phyloP scores from a whole-genome alignment of 139 green algal genomes.

The Penium margaritaceum region DNA sequence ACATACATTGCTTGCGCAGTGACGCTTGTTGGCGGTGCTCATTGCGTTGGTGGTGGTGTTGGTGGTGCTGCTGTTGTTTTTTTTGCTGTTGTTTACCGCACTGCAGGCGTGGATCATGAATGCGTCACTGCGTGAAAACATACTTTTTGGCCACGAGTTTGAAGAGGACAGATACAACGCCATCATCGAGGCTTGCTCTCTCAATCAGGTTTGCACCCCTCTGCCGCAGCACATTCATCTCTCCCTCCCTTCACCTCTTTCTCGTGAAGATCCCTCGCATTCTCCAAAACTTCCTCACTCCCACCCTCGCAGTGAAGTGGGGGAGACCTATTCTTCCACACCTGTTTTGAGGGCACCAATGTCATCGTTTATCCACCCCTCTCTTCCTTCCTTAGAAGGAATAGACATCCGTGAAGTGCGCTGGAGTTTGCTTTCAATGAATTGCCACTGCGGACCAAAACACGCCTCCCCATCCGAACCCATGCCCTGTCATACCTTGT shows the following conservation, averaged over 20 bases:
- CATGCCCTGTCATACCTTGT: neutral
- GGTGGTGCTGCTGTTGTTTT: neutral
- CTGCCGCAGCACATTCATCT: neutral
- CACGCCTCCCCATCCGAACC: too few relatives aligned
- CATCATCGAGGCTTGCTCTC: constrained; percentile 37
- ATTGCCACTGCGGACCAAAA: too few relatives aligned
- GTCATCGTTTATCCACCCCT: too few relatives aligned
- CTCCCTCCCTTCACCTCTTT: constrained; percentile 8
- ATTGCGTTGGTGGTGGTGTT: neutral
- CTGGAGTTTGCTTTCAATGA: too few relatives aligned
- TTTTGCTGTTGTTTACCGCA: neutral
- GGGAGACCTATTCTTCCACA: too few relatives aligned
- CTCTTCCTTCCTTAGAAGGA: too few relatives aligned
- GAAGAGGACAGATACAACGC: constrained; percentile 44
- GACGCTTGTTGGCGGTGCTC: neutral
- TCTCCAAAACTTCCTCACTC: too few relatives aligned
- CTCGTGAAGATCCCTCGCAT: too few relatives aligned
- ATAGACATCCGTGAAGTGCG: too few relatives aligned
- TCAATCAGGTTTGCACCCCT: constrained; percentile 21
- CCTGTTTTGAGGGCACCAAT: too few relatives aligned
- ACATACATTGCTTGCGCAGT: neutral
- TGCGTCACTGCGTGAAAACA: constrained; percentile 50
- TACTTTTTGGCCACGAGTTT: constrained; percentile 48
- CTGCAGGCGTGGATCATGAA: constrained; percentile 56
- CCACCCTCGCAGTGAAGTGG: too few relatives aligned